Evolutionary conservation across 2,329 filamentous ascomycete species (phyloP), one percentile per base, ranked within the genome.

Genomic region (Colletotrichum sp.): DNA sequence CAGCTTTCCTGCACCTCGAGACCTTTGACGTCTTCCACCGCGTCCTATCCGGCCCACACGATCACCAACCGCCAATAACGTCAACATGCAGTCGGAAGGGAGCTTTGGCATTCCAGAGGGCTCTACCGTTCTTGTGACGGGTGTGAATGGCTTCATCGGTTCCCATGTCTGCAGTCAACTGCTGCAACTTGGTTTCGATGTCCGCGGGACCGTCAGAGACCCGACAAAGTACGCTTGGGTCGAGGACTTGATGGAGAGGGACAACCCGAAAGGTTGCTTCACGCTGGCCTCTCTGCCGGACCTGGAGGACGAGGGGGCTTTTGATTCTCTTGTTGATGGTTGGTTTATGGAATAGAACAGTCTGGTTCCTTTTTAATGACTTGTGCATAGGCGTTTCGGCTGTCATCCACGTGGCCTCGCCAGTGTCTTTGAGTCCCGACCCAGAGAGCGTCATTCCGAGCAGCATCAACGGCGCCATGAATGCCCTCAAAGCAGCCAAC

Each of bases 141-240:
- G 86, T 27, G 84, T 83, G 73, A 88, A 87, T 76, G 86, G 86
- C 75, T 86, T 87, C 77, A 84, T 87, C 49, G 86, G 83, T 13
- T 83, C 85, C 55, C 85, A 87, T 76, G 83, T 84, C 67, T 80
- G 83, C 65, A 83, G 84, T 3, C 79, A 81, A 1, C 80, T 87
- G 15, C 81, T 88, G 2, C 34, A 78, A 4, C 75, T 82, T 2
- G 86, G 85, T 3, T 86, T 85, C 74, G 78, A 71, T 9, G 86
- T 87, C 19, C 80, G 85, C 22, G 86, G 86, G 29, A 86, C 86
- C 12, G 86, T 86, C 5, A 82, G 85, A 19, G 80, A 80, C n/a
- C 69, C 73, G 3, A 27, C 77, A 39, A 85, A 84, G 57, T 75
- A 76, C 22, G 77, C 79, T 4, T 84, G 83, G 81, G 69, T 84